Evolutionary conservation across 1,139 yeast species (phyloP), one percentile per base, ranked within the genome.

Genomic region (Scheffersomyces insectosa): DNA sequence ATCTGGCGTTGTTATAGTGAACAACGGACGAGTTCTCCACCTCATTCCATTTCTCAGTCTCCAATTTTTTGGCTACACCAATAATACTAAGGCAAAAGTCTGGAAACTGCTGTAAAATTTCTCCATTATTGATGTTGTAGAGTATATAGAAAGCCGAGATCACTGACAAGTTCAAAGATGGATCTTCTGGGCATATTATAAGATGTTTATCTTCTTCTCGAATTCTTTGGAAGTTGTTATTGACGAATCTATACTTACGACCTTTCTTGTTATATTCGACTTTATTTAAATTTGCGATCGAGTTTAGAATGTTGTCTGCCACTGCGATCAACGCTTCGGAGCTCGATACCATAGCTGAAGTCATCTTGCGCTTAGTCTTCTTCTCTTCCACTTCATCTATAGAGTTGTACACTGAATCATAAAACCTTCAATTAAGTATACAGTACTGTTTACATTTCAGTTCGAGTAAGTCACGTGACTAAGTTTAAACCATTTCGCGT

Each of bases 131-230:
- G 36, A 74, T 70, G 30, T 57, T 60, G 41, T 57, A 53, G 23
- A 79, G 56, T 33, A 79, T 77, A 36, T 57, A 58, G 52, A 71
- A 79, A 8, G 81, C 66, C 31, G 80, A 77, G 5, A 69, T 54
- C 5, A 71, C 62, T 2, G 81, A 67, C 23, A 68, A 53, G 38
- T 70, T 66, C 44, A 60, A 58, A n/a, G 60, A 61, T 34, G 57
- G 58, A 34, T 69, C 62, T 28, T 67, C 70, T 0, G 73, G 69
- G 38, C 65, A 60, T 20, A 79, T 66, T n/a, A 78, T 63, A 35
- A 79, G 60, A 51, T 75, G 79, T 55, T 78, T 79, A 46, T 75
- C 76, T 52, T 76, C 80, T 44, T 75, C 80, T 38, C 77, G 66
- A 14, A 79, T 65, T 44, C 83, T 57, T 46, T 76, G 78, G 51